Evolutionary conservation across 148 eudicot genomes (phyloP).

Genomic region (Nyssa sinensis): DNA sequence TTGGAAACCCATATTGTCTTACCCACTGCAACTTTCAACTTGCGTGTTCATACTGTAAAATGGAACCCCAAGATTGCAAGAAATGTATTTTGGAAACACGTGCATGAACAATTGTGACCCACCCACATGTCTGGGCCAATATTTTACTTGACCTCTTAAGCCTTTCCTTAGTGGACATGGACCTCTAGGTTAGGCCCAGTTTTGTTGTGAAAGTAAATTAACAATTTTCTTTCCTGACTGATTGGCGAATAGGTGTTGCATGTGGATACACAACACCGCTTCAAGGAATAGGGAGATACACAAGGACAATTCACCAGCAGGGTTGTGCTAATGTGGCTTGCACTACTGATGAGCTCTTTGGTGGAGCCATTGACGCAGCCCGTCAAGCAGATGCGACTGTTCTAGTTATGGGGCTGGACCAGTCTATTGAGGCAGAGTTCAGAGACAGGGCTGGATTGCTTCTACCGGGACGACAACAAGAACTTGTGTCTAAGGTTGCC

Average conservation of each 20-base stretch:
- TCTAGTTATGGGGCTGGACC: slow-evolving; percentile 82
- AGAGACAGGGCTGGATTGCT: slow-evolving; percentile 67
- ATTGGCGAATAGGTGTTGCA: slow-evolving; percentile 51
- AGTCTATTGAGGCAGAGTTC: slow-evolving; percentile 91
- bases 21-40: no score
- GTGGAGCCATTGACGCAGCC: slow-evolving; percentile 64
- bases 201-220: no score
- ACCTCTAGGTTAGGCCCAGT: no score
- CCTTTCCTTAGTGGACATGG: no score
- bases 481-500: slow-evolving; percentile 72
- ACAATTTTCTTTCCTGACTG: background rate
- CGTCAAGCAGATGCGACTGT: slow-evolving; percentile 69
- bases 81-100: no score
- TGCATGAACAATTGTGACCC: no score
- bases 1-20: background rate
- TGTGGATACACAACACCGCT: slow-evolving; percentile 77
- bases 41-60: no score
- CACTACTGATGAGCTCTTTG: slow-evolving; percentile 40
- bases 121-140: no score
- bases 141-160: no score
- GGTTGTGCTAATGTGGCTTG: slow-evolving; percentile 77
- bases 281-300: slow-evolving; percentile 72
- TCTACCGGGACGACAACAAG: slow-evolving; percentile 81
- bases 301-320: slow-evolving; percentile 54
- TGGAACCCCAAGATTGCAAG: no score